phyloP scores from a whole-genome alignment of 768 basidiomycete genomes.

The Cystofilobasidium bisporidii region DNA sequence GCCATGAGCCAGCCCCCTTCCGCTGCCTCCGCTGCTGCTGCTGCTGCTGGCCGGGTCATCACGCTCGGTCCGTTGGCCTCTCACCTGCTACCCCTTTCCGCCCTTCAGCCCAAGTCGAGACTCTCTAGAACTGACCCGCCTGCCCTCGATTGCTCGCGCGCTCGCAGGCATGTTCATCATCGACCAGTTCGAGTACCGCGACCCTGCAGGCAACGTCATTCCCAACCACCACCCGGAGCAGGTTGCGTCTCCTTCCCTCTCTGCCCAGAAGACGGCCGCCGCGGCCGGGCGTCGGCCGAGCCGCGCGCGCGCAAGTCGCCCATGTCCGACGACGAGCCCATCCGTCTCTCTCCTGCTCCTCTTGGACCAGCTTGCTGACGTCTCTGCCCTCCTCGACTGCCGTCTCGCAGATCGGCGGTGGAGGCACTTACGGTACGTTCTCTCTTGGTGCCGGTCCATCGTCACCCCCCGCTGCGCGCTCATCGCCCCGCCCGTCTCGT shows the following conservation, averaged over 20 bases:
- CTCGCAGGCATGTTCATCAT: slow-evolving; percentile 71
- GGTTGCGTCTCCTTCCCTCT: slow-evolving; percentile 45
- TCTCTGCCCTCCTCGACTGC: too few relatives aligned
- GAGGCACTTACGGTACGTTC: slow-evolving; percentile 49
- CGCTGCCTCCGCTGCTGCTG: neutral
- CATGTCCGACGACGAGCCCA: too few relatives aligned
- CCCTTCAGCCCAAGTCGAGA: neutral
- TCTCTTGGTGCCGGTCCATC: too few relatives aligned
- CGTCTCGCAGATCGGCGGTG: slow-evolving; percentile 69
- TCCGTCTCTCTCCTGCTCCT: too few relatives aligned
- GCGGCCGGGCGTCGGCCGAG: too few relatives aligned
- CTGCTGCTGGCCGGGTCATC: neutral
- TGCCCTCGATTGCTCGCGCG: too few relatives aligned
- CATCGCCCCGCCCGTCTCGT: neutral
- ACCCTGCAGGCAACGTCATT: slow-evolving; percentile 49
- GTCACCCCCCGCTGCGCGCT: too few relatives aligned
- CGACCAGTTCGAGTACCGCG: slow-evolving; percentile 61
- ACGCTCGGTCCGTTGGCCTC: neutral
- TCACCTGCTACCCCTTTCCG: neutral
- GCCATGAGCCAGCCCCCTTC: neutral
- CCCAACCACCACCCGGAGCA: slow-evolving; percentile 47
- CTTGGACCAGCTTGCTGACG: too few relatives aligned
- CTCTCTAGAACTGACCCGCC: neutral
- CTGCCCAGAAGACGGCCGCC: too few relatives aligned
- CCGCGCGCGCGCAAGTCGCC: too few relatives aligned